Conservation (phyloP, 345 rosid species). For the Arabidopsis suecica region DNA sequence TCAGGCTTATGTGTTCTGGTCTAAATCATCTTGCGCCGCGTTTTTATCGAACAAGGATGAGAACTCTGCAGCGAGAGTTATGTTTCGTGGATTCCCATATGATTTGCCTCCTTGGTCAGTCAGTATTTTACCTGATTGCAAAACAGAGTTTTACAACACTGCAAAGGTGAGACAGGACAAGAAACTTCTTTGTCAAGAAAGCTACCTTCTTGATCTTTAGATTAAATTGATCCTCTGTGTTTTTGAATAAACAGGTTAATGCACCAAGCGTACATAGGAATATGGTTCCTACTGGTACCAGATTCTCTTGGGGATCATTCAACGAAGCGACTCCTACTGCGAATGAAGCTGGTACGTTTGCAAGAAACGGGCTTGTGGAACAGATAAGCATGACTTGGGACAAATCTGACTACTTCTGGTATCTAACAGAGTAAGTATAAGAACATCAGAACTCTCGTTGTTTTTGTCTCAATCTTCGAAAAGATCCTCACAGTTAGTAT, state of each 20-base stretch:
- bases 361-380: constrained; percentile 58
- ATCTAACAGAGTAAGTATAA: constrained; percentile 55
- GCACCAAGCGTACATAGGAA: constrained; percentile 45
- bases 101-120: constrained; percentile 90
- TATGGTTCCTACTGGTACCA: constrained; percentile 54
- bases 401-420: constrained; percentile 60
- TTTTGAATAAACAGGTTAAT: constrained; percentile 47
- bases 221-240: constrained; percentile 3
- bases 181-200: neutral
- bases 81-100: constrained; percentile 61
- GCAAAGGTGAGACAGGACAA: constrained; percentile 59
- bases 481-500: neutral
- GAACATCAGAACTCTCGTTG: constrained; percentile 20
- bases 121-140: constrained; percentile 93
- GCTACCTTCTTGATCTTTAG: constrained; percentile 1
- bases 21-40: constrained; percentile 74
- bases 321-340: constrained; percentile 49
- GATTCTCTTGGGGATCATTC: constrained; percentile 62
- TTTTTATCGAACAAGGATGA: constrained; percentile 79
- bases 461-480: constrained; percentile 2
- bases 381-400: constrained; percentile 68
- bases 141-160: constrained; percentile 77
- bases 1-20: constrained; percentile 76
- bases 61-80: constrained; percentile 57
- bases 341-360: constrained; percentile 49